Conservation (phyloP, 352 stramenopile genomes). For the Pythium apleroticum region DNA sequence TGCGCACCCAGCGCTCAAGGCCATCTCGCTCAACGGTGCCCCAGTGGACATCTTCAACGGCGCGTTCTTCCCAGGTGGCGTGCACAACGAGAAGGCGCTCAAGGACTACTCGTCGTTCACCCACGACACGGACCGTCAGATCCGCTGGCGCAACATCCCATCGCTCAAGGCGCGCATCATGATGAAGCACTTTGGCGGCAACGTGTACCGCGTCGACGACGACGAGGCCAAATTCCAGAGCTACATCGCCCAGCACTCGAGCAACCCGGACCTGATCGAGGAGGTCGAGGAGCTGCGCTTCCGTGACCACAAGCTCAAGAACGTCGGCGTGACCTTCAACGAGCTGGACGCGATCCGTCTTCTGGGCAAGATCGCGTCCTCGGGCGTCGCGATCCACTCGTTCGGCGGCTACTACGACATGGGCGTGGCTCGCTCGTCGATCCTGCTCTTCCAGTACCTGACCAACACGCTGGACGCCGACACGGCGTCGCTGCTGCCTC, state of each 20-base stretch:
- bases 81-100: constrained; percentile 71
- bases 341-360: constrained; percentile 59
- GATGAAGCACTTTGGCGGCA: constrained; percentile 84
- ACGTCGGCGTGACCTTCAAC: constrained; percentile 38
- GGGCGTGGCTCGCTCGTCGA: constrained; percentile 65
- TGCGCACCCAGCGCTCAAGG: constrained; percentile 68
- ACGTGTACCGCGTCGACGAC: constrained; percentile 80
- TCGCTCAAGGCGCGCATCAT: constrained; percentile 76
- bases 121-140: constrained; percentile 70
- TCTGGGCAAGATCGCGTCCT: constrained; percentile 59
- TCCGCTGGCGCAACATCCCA: constrained; percentile 72
- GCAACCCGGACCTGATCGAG: constrained; percentile 55
- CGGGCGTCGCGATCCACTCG: constrained; percentile 65
- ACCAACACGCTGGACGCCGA: constrained; percentile 72
- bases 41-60: constrained; percentile 66
- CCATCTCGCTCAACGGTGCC: constrained; percentile 67
- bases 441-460: constrained; percentile 78
- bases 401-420: constrained; percentile 84
- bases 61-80: constrained; percentile 74
- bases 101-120: constrained; percentile 73
- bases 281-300: constrained; percentile 58
- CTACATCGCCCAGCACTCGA: constrained; percentile 61
- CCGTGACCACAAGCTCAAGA: constrained; percentile 62
- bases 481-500: constrained; percentile 48
- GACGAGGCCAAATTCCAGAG: constrained; percentile 60